These are phyloP conservation scores for Perilla frutescens DNA, from an alignment of 257 asterid genomes.

Conservation along the genomic window DNA sequence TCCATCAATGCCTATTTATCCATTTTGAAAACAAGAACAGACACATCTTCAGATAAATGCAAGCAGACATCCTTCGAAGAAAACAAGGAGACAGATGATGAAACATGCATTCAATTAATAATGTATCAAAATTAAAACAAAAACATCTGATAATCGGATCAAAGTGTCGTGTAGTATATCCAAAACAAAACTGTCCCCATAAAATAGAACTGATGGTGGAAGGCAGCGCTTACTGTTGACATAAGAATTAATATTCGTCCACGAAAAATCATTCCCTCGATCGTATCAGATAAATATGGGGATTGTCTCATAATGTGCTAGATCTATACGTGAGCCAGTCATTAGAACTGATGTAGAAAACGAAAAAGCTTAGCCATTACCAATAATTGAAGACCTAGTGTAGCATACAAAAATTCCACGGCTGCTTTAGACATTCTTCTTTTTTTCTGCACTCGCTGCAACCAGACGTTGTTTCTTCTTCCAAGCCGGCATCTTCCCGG, in stretches of 20 bases:
- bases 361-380: conserved; percentile 5
- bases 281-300: conserved; percentile 24
- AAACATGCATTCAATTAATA: no score
- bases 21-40: no score
- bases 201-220: conserved; percentile 1
- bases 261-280: conserved; percentile 12
- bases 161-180: neutral
- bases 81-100: no score
- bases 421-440: conserved; percentile 52
- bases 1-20: no score
- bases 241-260: neutral
- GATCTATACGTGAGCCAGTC: conserved; percentile 7
- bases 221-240: neutral
- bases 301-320: conserved; percentile 26
- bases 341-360: no score
- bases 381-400: neutral
- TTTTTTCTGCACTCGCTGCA: conserved; percentile 61
- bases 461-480: conserved; percentile 71
- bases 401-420: neutral
- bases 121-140: neutral
- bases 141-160: neutral
- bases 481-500: conserved; percentile 98
- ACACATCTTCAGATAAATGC: no score
- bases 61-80: no score
- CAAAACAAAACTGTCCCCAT: conserved; percentile 33